A percentile compares a stretch with the other conserved stretches of the same genome.
Conservation (phyloP, 441 rosid genomes). For the Syzygium syzygioides region DNA sequence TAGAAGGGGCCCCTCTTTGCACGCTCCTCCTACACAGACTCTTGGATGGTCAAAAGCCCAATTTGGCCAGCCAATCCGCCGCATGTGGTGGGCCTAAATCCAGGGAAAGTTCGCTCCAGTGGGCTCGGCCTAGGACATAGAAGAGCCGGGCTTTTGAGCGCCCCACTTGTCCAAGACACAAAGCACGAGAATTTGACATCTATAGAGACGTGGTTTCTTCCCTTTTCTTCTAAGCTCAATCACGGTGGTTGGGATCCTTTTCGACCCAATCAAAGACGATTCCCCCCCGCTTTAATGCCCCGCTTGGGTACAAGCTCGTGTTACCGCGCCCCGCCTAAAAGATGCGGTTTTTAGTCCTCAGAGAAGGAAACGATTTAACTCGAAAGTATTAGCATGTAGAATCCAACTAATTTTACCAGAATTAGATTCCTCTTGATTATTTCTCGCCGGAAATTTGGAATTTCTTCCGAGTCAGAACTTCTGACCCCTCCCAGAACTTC, state of each 20-base stretch:
- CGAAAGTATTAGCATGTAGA: no score
- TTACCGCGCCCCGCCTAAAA: no score
- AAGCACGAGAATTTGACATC: neutral
- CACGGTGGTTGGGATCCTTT: neutral
- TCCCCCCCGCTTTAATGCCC: neutral
- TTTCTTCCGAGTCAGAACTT: neutral
- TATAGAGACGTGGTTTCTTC: neutral
- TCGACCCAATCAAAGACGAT: neutral
- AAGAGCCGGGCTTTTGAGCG: neutral
- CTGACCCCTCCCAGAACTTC: accelerated
- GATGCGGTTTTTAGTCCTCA: no score
- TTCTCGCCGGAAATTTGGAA: neutral
- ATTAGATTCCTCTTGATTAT: neutral
- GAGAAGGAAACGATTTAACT: no score
- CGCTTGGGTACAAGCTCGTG: neutral
- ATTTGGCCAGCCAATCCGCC: neutral
- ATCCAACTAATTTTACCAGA: neutral
- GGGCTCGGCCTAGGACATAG: neutral
- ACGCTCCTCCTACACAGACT: neutral
- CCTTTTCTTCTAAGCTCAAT: neutral
- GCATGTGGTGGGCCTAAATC: neutral
- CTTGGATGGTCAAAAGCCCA: neutral
- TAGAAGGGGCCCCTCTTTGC: neutral
- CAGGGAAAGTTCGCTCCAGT: neutral
- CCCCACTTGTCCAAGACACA: neutral